Evolutionary conservation across 257 asterid genomes (phyloP).

Genomic region (Datura wrightii): DNA sequence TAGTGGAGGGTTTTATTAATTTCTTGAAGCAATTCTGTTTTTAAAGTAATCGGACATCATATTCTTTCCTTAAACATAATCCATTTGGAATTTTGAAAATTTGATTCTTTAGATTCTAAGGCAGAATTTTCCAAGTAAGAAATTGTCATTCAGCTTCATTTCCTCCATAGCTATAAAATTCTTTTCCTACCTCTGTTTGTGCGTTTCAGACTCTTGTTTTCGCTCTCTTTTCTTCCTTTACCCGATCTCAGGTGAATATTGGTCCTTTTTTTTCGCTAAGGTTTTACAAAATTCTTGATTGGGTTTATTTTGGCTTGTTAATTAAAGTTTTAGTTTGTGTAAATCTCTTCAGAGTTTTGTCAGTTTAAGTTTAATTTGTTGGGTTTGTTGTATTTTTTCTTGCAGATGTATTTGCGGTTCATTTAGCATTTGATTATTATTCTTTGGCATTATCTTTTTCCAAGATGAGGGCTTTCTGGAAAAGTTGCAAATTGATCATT

Average conservation of each 20-base stretch:
- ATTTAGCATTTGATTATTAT: constrained; percentile 13
- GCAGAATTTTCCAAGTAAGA: neutral
- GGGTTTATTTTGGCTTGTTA: neutral
- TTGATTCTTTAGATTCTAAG: neutral
- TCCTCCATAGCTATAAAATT: too few relatives aligned
- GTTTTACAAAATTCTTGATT: constrained; percentile 1
- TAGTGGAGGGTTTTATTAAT: neutral
- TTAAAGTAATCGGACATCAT: neutral
- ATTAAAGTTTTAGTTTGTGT: neutral
- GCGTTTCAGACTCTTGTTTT: neutral
- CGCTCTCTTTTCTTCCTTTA: neutral
- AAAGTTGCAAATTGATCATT: neutral
- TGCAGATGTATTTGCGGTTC: constrained; percentile 1
- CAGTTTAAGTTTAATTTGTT: neutral
- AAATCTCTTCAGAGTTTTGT: neutral
- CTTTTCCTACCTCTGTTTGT: neutral
- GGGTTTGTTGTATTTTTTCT: neutral
- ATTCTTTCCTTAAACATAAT: constrained; percentile 15
- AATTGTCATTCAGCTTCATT: neutral
- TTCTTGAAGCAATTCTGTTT: neutral
- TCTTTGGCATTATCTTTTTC: neutral
- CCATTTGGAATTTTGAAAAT: constrained; percentile 2
- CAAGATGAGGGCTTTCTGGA: neutral
- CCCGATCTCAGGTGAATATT: neutral
- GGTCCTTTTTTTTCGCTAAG: neutral